Evolutionary conservation across 176 grass and related monocot genomes (phyloP), one percentile per base, ranked within the genome.

Genomic region (Oryza punctata): DNA sequence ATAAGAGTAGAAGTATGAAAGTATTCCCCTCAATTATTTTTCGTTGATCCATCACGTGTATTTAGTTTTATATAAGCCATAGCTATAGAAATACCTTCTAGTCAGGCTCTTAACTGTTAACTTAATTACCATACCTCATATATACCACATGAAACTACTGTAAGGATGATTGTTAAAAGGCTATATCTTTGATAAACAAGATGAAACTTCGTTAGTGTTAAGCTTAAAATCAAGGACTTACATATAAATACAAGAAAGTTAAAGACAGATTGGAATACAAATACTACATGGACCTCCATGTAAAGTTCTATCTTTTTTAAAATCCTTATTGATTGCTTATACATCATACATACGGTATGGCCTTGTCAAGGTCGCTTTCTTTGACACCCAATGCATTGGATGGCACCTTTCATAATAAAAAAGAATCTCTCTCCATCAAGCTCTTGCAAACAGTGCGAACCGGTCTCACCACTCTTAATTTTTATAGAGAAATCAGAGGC

Each of bases 381-480:
- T 82, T 61, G 72, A 67, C 57, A 46, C 78, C 83, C 66, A 77
- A 29, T 60, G 72, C 57, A 28, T 21, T 78, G 14, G 78, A 66
- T 73, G 46, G 3, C 71, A 72, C 67, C 32, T 61, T 44, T 78
- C 59, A 76, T 76, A 66, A 65, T 50, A 44, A 46, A 84, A 71
- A 49, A 21, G 41, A 81, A 85, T 18, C 78, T 74, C 18, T 85
- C 78, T 2, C 78, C 21, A 82, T 86, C 84, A 82, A 63, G 78
- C 7, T 76, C 27, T 18, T 47, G 64, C 27, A 3, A 79, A 49
- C n/a, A 75, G 28, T 80, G 73, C 54, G 67, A 78, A 68, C 14
- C 1, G 12, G 70, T 41, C 40, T 8, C 73, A 32, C 7, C 46
- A 63, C 65, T 78, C 59, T 27, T 12, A n/a, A 28, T 13, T 27